Conservation (phyloP, 2,329 filamentous ascomycete genomes). For the Talaromyces sp. region DNA sequence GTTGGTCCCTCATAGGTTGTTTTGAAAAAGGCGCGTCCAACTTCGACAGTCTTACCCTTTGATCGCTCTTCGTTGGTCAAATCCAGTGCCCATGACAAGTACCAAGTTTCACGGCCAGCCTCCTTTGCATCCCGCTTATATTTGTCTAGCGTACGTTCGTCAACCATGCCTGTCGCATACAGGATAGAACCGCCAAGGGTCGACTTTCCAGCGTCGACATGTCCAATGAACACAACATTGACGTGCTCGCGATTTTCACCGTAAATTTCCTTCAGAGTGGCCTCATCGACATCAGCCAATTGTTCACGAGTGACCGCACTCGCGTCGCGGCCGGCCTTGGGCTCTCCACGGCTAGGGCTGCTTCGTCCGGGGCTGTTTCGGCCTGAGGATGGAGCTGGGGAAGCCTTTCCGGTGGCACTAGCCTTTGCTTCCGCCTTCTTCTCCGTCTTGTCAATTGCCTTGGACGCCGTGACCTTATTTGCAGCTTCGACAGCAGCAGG, state of each 20-base stretch:
- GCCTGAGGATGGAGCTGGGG: conserved; percentile 77
- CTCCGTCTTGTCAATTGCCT: conserved; percentile 88
- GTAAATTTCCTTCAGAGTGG: conserved; percentile 86
- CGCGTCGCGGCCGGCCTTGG: conserved; percentile 61
- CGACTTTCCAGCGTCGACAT: conserved; percentile 97
- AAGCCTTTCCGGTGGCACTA: conserved; percentile 64
- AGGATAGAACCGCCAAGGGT: conserved; percentile 92
- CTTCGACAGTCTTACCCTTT: conserved; percentile 97
- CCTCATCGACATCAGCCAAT: conserved; percentile 71
- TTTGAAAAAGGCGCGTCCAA: conserved; percentile 93
- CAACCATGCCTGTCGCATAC: conserved; percentile 96
- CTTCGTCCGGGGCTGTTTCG: conserved; percentile 74
- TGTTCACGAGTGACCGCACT: conserved; percentile 83
- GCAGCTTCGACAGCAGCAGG: conserved; percentile 58
- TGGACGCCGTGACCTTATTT: conserved; percentile 77
- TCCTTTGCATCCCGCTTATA: conserved; percentile 97
- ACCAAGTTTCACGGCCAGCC: conserved; percentile 95
- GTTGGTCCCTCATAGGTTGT: conserved; percentile 48
- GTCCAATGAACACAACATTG: conserved; percentile 96
- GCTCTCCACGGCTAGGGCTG: conserved; percentile 64
- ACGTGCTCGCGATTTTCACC: conserved; percentile 76
- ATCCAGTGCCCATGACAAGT: conserved; percentile 96
- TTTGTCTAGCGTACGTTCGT: conserved; percentile 96
- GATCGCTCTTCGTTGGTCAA: conserved; percentile 92
- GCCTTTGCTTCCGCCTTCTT: conserved; percentile 53